Evolutionary conservation across 2,329 filamentous ascomycete genomes (phyloP), one percentile per base, ranked within the genome.

Genomic region (Akanthomyces lecanii): DNA sequence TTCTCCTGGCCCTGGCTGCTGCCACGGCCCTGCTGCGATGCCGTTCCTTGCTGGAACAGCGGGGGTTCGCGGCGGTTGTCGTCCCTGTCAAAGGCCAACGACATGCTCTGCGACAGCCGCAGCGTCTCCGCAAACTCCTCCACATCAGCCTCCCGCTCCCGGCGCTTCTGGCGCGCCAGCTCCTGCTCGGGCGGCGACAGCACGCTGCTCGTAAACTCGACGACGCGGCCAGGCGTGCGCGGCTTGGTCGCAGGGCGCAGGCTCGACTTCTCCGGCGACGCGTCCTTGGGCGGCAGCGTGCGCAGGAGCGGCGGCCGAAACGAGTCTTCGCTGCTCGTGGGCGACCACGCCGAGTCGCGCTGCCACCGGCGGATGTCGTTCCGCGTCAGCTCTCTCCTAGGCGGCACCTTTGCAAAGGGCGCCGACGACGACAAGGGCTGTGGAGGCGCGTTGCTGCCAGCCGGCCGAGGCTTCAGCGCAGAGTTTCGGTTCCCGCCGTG

Each of bases 171-270:
- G n/a, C 74, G 72, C 30, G 66, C 68, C 55, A 67, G 67, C 3
- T 75, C 76, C 65, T 81, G 78, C 11, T 78, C 75, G 1, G 76
- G 67, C 1, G 81, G 80, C 4, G 80, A 81, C 7, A 81, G 71
- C 1, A 79, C 79, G 69, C 76, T 82, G 71, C 78, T 81, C 0
- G 80, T 81, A 66, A 86, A 86, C 63, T 84, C 82, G 16, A 87
- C 84, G 0, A 86, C 81, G 0, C 82, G 79, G 5, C 84, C 84
- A 0, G 82, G 82, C 2, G 82, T 85, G 65, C 79, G 84, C 4
- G 82, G 79, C 68, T 86, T 87, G 21, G 84, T 69, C 0, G 83
- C 82, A 4, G 84, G 85, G 21, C 84, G 79, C 28, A 87, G 72
- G 66, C 78, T 82, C 0, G 84, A 86, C 69, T 86, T 87, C 10